Percentiles rank a stretch among this genome's conserved stretches.
Conservation (phyloP, 2,329 filamentous ascomycete genomes). For the Byssoonygena ceratinophila region DNA sequence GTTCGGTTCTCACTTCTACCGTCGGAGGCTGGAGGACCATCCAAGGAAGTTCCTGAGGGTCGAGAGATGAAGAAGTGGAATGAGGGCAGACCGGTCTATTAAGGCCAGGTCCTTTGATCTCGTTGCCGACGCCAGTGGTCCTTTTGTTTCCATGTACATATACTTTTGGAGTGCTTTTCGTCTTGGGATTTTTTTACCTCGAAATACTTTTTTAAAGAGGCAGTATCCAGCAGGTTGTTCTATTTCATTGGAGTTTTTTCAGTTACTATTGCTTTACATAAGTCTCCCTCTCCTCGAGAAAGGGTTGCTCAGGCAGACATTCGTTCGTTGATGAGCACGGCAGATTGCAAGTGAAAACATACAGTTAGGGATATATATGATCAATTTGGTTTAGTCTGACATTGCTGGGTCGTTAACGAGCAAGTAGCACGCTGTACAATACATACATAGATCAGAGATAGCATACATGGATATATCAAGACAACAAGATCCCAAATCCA, state of each 20-base stretch:
- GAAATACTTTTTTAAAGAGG: no score
- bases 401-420: no score
- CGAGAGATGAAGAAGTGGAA: slow-evolving; percentile 37
- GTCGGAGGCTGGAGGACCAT: slow-evolving; percentile 17
- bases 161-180: not conserved
- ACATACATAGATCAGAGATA: not conserved
- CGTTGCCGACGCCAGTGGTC: not conserved
- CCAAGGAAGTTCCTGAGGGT: slow-evolving; percentile 22
- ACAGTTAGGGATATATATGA: no score
- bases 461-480: slow-evolving; percentile 1
- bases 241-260: no score
- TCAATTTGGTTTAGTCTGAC: no score
- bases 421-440: not conserved
- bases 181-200: not conserved
- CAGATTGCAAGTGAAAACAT: no score
- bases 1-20: slow-evolving; percentile 24
- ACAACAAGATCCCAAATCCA: not conserved
- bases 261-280: no score
- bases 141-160: slow-evolving; percentile 6
- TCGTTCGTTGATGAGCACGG: no score
- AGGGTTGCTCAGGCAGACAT: no score
- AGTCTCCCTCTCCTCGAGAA: no score
- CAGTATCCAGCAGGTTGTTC: not conserved
- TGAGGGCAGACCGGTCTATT: slow-evolving; percentile 41
- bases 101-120: slow-evolving; percentile 12